Base-by-base conservation (phyloP, 805 yeast species). In the Cyberlindnera petersonii region DNA sequence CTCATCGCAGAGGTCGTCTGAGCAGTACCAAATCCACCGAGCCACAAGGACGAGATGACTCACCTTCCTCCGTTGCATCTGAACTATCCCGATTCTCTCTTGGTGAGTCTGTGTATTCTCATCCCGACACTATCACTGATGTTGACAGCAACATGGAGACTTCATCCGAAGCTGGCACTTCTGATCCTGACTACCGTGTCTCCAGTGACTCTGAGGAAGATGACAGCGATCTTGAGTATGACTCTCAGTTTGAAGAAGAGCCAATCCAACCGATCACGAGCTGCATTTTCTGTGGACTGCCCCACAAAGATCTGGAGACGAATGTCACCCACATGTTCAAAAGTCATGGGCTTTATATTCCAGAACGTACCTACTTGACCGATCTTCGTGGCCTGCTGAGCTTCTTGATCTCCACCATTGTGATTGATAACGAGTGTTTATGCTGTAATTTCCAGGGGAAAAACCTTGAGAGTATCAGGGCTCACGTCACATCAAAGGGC, bases 401-500 rank as follows among this genome's bases (percentile, higher is more conserved):
- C 2, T 86, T 85, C 55, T 62, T 93, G 43, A 86, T 84, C 30
- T 93, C 87, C 48, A 81, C 83, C 51, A 77, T 91, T 39, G 84
- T 89, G 9, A 71, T 80, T 31, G 96, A 96, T 27, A 81, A 86
- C 49, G 75, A 82, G 48, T 93, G 98, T 59, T 62, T 91, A 33
- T 74, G 77, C 38, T 93, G 99, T 60, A 69, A 70, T 23, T 93
- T 80, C 58, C 83, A 85, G 60, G 98, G 98, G n/a, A 74, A 76
- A 45, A 77, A 79, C 38, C 57, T 91, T 22, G 94, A 86, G 54
- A 84, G 95, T 44, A 88, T 86, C 9, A 79, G 96, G 50, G 93
- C 86, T 30, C 99, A 93, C 61, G 82, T 87, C 84, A 52, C 70
- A 5, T 73, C 83, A 8, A 93, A 93, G 61, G 78, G 87, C 42